Conservation (phyloP, 345 rosid species). For the Angophora floribunda region DNA sequence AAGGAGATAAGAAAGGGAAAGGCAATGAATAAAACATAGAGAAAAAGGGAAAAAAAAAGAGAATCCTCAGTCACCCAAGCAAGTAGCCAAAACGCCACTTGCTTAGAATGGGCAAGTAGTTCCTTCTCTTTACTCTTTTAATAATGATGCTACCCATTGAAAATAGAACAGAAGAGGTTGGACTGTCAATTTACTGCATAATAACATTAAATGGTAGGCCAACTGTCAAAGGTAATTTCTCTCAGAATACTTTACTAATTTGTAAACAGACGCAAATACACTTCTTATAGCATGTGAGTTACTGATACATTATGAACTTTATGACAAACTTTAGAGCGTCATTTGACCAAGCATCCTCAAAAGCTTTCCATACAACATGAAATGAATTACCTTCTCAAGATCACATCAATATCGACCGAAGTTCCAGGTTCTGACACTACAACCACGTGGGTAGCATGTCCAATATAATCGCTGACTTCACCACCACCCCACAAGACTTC, state of each 20-base stretch:
- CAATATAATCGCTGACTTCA: constrained; percentile 43
- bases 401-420: constrained; percentile 26
- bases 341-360: neutral
- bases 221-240: neutral
- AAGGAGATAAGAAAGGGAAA: neutral
- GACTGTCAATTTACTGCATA: neutral
- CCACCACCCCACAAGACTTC: constrained; percentile 81
- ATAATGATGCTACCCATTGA: neutral
- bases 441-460: constrained; percentile 65
- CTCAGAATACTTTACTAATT: neutral
- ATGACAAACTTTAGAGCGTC: neutral
- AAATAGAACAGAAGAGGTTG: neutral
- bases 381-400: constrained; percentile 32
- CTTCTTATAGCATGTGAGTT: neutral
- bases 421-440: constrained; percentile 37
- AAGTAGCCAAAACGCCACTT: neutral
- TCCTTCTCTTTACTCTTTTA: neutral
- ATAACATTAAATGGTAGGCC: neutral
- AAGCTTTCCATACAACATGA: neutral
- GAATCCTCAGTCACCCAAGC: neutral
- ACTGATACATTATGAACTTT: neutral
- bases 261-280: neutral
- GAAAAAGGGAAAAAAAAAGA: neutral
- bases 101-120: neutral
- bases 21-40: neutral